Conservation (phyloP, 2,329 filamentous ascomycete genomes). For the Aureobasidium sp. region DNA sequence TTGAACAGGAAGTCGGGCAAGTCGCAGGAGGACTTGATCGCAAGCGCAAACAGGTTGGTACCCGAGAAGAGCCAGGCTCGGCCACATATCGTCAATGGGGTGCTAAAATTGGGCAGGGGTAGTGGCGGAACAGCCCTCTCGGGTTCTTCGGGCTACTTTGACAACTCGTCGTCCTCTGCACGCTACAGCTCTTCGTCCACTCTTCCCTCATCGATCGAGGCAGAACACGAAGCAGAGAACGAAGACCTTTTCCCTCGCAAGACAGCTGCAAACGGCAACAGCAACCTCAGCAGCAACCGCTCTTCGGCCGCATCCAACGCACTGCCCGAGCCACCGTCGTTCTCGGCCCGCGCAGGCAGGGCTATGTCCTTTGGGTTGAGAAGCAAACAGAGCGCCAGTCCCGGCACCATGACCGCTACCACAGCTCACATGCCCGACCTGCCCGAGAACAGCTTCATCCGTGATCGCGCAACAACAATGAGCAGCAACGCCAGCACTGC, state of each 20-base stretch:
- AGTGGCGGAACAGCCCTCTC: constrained; percentile 45
- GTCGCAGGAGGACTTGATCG: constrained; percentile 28
- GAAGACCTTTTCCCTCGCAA: constrained; percentile 32
- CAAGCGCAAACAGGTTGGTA: constrained; percentile 28
- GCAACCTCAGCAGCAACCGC: constrained; percentile 31
- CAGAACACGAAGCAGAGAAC: constrained; percentile 28
- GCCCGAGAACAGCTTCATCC: constrained; percentile 20
- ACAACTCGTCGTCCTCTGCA: constrained; percentile 38
- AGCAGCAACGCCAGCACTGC: constrained; percentile 36
- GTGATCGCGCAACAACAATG: constrained; percentile 37
- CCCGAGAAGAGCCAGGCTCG: constrained; percentile 5
- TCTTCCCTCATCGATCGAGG: constrained; percentile 48
- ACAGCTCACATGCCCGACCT: constrained; percentile 11
- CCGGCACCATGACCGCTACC: neutral
- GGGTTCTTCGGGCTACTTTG: constrained; percentile 38
- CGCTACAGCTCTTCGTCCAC: constrained; percentile 51
- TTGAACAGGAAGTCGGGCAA: constrained; percentile 27
- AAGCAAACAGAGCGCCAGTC: constrained; percentile 25
- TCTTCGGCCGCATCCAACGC: constrained; percentile 18
- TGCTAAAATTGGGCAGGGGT: constrained; percentile 35
- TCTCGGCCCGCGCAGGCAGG: constrained; percentile 38
- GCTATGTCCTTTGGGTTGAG: constrained; percentile 47
- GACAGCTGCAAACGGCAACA: constrained; percentile 33
- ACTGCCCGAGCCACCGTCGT: constrained; percentile 22
- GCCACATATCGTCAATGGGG: constrained; percentile 33